Percentiles rank a stretch among this genome's conserved stretches.
These are phyloP conservation scores for Botrytis fabae DNA, from an alignment of 2,329 filamentous ascomycete species.

Conservation along the genomic window DNA sequence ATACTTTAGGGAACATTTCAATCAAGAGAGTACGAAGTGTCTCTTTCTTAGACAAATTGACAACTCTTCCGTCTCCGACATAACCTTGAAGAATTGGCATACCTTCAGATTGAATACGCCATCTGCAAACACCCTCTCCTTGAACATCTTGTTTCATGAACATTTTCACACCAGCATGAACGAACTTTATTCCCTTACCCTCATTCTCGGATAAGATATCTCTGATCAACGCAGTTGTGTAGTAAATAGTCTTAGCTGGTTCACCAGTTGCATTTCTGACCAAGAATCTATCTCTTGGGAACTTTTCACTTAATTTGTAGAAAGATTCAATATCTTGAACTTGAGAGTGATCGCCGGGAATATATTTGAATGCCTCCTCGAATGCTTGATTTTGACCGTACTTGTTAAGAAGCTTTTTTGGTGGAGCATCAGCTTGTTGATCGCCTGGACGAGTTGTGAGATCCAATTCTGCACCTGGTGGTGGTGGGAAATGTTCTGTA, in stretches of 20 bases:
- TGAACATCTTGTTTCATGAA: slow-evolving; percentile 97
- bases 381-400: slow-evolving; percentile 48
- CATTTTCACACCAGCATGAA: slow-evolving; percentile 97
- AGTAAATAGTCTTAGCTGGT: slow-evolving; percentile 94
- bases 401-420: slow-evolving; percentile 19
- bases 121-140: slow-evolving; percentile 80
- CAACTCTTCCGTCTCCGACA: slow-evolving; percentile 74
- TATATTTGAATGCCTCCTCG: slow-evolving; percentile 95
- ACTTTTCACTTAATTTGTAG: slow-evolving; percentile 79
- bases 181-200: slow-evolving; percentile 87
- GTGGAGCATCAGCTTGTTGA: slow-evolving; percentile 28
- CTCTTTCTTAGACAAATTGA: slow-evolving; percentile 72
- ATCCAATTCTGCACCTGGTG: slow-evolving; percentile 39
- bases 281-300: slow-evolving; percentile 91
- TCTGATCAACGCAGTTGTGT: slow-evolving; percentile 80
- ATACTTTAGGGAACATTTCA: slow-evolving; percentile 95
- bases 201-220: slow-evolving; percentile 87
- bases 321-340: slow-evolving; percentile 77
- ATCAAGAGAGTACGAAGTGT: slow-evolving; percentile 81
- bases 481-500: slow-evolving; percentile 41
- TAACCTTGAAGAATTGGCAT: slow-evolving; percentile 89
- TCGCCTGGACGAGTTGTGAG: slow-evolving; percentile 35
- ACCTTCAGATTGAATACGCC: slow-evolving; percentile 94
- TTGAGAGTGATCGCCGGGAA: slow-evolving; percentile 71
- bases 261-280: slow-evolving; percentile 89